Base-by-base conservation (phyloP, 139 green algal genomes). In the Bryopsis sp. region DNA sequence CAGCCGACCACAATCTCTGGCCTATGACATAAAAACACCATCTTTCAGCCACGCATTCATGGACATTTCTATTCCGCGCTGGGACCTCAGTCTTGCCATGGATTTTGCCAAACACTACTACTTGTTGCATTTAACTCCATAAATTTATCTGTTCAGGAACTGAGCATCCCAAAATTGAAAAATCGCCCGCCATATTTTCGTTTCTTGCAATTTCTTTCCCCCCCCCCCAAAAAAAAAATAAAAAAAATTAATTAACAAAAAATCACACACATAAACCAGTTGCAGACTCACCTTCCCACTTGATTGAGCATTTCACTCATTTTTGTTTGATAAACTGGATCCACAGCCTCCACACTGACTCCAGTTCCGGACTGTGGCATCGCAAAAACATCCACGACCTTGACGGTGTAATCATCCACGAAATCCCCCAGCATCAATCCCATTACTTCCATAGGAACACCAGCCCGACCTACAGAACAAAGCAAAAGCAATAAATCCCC, bases 231-330 rank as follows among this genome's bases (percentile, higher is more conserved):
- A n/a, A n/a, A n/a, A n/a, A n/a, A n/a, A n/a, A n/a, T n/a, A n/a
- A n/a, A n/a, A n/a, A n/a, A 11, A 22, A 60, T 24, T 22, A 37
- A 68, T 68, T 15, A 37, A 64, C 57, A 32, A 31, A 64, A 19
- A 11, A 64, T 29, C 64, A 28, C 37, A 29, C 2, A 3, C 8
- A n/a, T n/a, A n/a, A n/a, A n/a, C n/a, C n/a, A n/a, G n/a, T n/a
- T n/a, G n/a, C n/a, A 8, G 33, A 64, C 77, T 59, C 64, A 94
- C 88, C 89, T 81, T 11, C 94, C 94, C 0, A 84, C 85, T 81
- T 99, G 94, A 78, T 97, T 98, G n/a, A 99, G 77, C 94, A 99
- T 99, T 76, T 99, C 94, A 33, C 98, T 80, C 94, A 99, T 99
- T 72, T 96, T 96, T 6, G 93, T 97, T 73, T 99, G 94, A 71